A percentile compares a stretch with the other conserved stretches of the same genome.
phyloP scores from a whole-genome alignment of 768 basidiomycete species.

The Agaricus blazei region DNA sequence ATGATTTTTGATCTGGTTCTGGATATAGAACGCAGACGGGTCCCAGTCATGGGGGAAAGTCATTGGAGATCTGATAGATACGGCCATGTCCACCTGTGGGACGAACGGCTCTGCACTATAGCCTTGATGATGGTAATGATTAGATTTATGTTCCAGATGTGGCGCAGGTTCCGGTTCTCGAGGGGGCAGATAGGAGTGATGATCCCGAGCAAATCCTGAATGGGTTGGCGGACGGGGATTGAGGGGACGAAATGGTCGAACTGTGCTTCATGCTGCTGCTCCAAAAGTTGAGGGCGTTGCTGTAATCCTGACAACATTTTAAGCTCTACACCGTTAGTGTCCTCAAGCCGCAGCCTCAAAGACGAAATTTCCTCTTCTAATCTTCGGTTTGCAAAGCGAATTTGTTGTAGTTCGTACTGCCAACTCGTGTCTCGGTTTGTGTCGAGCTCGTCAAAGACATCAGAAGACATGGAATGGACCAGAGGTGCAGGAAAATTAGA shows the following conservation, averaged over 20 bases:
- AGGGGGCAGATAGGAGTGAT: too few species aligned
- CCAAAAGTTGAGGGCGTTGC: too few species aligned
- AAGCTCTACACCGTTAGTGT: not conserved
- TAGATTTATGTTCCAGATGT: not conserved
- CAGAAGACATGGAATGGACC: not conserved
- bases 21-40: not conserved
- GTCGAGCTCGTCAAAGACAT: slow-evolving; percentile 47
- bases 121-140: not conserved
- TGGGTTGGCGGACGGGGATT: too few species aligned
- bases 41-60: not conserved
- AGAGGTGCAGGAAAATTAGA: slow-evolving; percentile 7
- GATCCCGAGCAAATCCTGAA: too few species aligned
- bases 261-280: too few species aligned
- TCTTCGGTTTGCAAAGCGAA: slow-evolving; percentile 66
- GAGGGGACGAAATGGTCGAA: too few species aligned
- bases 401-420: slow-evolving; percentile 90
- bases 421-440: slow-evolving; percentile 69
- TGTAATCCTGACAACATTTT: not conserved
- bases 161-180: not conserved
- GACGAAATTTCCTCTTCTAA: slow-evolving; percentile 48
- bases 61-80: not conserved
- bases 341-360: slow-evolving; percentile 21
- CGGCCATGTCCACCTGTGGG: not conserved
- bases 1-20: not conserved
- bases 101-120: not conserved